These are phyloP conservation scores for Mercurialis annua DNA, from an alignment of 345 rosid genomes.

Conservation along the genomic window DNA sequence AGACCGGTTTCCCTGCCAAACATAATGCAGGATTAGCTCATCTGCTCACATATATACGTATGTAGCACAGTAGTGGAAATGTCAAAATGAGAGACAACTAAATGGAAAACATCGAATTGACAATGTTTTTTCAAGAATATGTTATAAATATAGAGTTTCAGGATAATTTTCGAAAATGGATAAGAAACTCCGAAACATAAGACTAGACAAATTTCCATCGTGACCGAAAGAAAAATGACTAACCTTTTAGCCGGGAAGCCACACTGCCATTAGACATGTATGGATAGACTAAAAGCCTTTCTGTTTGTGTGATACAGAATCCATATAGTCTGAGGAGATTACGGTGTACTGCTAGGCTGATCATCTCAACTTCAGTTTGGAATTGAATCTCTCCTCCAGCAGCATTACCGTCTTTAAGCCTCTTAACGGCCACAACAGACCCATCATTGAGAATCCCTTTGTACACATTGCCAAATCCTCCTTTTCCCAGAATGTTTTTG, in stretches of 20 bases:
- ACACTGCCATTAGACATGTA: conserved; percentile 98
- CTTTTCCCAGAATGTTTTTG: conserved; percentile 85
- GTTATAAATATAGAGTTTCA: no score
- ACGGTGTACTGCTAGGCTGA: conserved; percentile 93
- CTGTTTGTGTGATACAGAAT: conserved; percentile 73
- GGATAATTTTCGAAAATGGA: no score
- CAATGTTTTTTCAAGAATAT: no score
- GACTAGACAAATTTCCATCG: no score
- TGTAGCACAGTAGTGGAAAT: no score
- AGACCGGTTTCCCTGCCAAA: conserved; percentile 55
- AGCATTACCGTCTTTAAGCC: conserved; percentile 82
- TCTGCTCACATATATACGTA: background rate
- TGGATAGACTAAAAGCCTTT: conserved; percentile 90
- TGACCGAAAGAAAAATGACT: background rate
- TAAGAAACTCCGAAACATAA: no score
- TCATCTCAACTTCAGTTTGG: conserved; percentile 97
- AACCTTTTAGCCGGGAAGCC: conserved; percentile 93
- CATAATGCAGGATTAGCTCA: conserved; percentile 1
- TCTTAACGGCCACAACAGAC: conserved; percentile 78
- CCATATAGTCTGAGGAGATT: conserved; percentile 89
- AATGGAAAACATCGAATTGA: no score
- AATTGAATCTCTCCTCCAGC: conserved; percentile 81
- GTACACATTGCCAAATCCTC: conserved; percentile 90
- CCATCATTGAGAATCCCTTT: conserved; percentile 89
- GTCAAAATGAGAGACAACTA: no score